Evolutionary conservation across 345 rosid species (phyloP).

Genomic region (Sisymbrium irio): DNA sequence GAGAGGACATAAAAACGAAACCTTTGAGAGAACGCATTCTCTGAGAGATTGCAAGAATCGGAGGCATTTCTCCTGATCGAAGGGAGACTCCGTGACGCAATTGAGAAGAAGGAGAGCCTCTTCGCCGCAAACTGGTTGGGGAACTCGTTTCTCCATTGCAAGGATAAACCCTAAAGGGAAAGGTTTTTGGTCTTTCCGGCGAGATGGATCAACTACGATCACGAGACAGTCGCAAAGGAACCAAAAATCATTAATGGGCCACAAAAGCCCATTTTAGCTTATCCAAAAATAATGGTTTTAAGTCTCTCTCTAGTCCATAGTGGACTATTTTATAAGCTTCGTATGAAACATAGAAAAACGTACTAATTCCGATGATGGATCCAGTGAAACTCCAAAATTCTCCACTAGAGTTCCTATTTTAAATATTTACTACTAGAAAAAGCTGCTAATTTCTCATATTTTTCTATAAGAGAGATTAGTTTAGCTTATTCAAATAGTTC

Average conservation of each 20-base stretch:
- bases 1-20: constrained; percentile 1
- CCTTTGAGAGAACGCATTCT: constrained; percentile 68
- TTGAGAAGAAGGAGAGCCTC: constrained; percentile 77
- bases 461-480: too few species aligned
- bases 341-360: too few species aligned
- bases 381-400: too few species aligned
- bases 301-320: too few species aligned
- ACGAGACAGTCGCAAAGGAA: not conserved
- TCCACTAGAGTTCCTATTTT: too few species aligned
- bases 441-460: too few species aligned
- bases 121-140: constrained; percentile 54
- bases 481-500: too few species aligned
- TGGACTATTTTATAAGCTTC: too few species aligned
- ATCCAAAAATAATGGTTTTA: too few species aligned
- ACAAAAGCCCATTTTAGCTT: not conserved
- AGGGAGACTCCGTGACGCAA: constrained; percentile 69
- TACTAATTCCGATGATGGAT: too few species aligned
- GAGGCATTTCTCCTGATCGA: constrained; percentile 61
- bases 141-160: constrained; percentile 42
- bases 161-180: constrained; percentile 3
- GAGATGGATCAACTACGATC: not conserved
- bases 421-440: too few species aligned
- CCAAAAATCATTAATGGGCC: not conserved
- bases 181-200: not conserved
- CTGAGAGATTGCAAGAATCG: constrained; percentile 58